Evolutionary conservation across 345 rosid species (phyloP), one percentile per base, ranked within the genome.

Genomic region (Corymbia maculata): DNA sequence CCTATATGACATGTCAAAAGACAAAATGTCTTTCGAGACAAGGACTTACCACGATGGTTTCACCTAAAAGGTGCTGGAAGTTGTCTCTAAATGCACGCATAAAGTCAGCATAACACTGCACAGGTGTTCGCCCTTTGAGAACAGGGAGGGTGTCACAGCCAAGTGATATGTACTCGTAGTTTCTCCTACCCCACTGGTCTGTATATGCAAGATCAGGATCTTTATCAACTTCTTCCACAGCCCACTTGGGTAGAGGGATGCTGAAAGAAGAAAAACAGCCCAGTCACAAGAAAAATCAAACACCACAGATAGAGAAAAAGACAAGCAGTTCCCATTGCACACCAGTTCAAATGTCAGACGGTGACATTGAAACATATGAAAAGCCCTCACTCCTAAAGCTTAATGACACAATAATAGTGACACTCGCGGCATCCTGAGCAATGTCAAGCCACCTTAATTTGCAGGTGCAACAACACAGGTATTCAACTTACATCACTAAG

Each of bases 121-220:
- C 97, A 4, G 99, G 97, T 15, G 96, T 93, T 28, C 99, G 87
- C n/a, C 98, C 98, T 90, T 96, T 95, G 45, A 98, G 96, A 53
- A 93, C 97, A 0, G 99, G 98, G 57, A 98, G 92, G 85, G 95
- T 95, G 89, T 98, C 99, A 89, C 97, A 95, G 5, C 99, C 99
- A 61, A 98, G 97, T 42, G 99, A 97, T 86, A 97, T 8, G 85
- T 96, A 95, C 90, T 98, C 99, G 57, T 93, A 92, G 91, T 97
- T 98, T 91, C 99, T 96, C 91, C 98, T 95, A 70, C 98, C 98
- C 99, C 99, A 98, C 85, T 98, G 99, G 91, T 98, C 99, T 50
- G 99, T 98, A 86, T 97, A 98, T n/a, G 97, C 99, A 86, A 98
- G 97, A 42, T 97, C 94, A 26, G 88, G 95, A 53, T 98, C 98